Evolutionary conservation across 2,329 filamentous ascomycete genomes (phyloP), one percentile per base, ranked within the genome.

Genomic region (Simplicillium sp.): DNA sequence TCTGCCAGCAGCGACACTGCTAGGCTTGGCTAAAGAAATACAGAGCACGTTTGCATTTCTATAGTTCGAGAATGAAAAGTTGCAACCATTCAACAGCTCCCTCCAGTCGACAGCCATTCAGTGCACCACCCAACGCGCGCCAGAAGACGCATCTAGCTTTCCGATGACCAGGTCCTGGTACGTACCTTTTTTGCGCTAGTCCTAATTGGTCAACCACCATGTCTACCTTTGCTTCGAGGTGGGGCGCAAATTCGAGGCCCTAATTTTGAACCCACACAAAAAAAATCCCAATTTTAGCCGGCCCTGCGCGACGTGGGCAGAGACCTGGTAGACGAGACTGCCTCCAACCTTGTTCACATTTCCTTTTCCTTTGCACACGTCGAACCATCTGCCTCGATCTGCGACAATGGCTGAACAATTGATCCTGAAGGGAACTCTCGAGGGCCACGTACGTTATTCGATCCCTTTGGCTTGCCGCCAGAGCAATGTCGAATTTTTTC

Each of bases 371-470:
- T 56, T 50, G 50, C 51, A 58, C 54, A 49, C 50, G 46, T 50
- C 51, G 46, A 46, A 41, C 50, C 53, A 52, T 55, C 54, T 54
- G 53, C 57, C 66, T 61, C 59, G 59, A 61, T 59, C 62, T 57
- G 61, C 60, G 64, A 69, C 61, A 61, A 92, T 92, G 86, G 82
- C 84, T 77, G 86, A 92, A 80, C 84, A 90, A 80, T 77, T 92
- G 70, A 87, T 94, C 76, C 84, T 92, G 73, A 89, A 90, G 78
- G 87, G 87, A 70, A 92, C 86, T 78, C 86, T 94, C 70, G 87
- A 92, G 84, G 90, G 90, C 82, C 90, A 97, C 83, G 75, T 80
- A 77, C 66, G 75, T 79, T 57, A 45, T 45, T 47, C 51, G 46
- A 42, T 25, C 20, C 20, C 20, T 25, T 25, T 9, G 20, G 9